Conservation (phyloP, 495 filamentous ascomycete species). For the Aspergillus steynii region DNA sequence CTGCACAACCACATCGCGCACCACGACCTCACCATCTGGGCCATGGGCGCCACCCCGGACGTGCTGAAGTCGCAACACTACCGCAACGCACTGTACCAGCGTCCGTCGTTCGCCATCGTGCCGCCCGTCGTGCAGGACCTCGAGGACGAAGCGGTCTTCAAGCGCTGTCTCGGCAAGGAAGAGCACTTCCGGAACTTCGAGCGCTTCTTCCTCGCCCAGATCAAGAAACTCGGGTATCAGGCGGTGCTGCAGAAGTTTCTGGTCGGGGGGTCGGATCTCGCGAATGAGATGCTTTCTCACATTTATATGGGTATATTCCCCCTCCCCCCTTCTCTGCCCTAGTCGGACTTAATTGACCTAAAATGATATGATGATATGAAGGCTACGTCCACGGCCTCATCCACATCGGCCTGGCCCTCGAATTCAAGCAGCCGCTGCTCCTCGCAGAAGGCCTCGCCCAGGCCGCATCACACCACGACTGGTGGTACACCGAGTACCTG, state of each 20-base stretch:
- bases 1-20: not conserved
- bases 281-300: not conserved
- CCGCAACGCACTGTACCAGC: not conserved
- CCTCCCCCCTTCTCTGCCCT: not conserved
- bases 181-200: not conserved
- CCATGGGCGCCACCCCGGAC: not conserved
- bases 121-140: not conserved
- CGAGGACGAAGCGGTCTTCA: not conserved
- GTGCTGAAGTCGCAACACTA: not conserved
- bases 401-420: not conserved
- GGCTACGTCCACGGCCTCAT: not conserved
- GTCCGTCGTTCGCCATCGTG: not conserved
- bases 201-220: not conserved
- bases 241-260: not conserved
- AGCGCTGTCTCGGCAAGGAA: not conserved
- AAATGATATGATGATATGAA: not conserved
- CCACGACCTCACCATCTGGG: not conserved
- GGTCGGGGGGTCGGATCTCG: not conserved
- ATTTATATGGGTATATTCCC: not conserved
- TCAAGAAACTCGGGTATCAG: not conserved
- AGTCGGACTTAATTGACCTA: not conserved
- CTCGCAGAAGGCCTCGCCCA: not conserved
- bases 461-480: not conserved
- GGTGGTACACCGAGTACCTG: not conserved
- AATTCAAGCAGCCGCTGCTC: not conserved